Evolutionary conservation across 208 protist genomes (phyloP).

Genomic region (Zelonia costaricensis): DNA sequence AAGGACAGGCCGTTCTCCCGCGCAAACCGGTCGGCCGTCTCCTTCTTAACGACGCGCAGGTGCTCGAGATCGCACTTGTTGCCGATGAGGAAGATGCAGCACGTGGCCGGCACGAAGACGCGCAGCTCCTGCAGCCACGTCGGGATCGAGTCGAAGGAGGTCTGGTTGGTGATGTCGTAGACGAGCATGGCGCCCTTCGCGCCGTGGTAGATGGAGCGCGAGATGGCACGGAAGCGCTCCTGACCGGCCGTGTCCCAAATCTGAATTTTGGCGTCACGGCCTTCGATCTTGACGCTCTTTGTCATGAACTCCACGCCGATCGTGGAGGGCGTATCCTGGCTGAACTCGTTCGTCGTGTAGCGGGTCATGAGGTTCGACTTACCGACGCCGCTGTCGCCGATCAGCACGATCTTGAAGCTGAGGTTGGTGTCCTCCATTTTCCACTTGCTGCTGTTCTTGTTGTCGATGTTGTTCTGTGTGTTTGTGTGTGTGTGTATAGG

Average conservation of each 20-base stretch:
- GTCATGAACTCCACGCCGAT: conserved; percentile 96
- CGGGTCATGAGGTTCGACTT: conserved; percentile 92
- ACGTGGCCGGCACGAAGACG: conserved; percentile 95
- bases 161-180: conserved; percentile 98
- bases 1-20: conserved; percentile 96
- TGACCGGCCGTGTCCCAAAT: conserved; percentile 99
- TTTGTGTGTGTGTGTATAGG: background rate
- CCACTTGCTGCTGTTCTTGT: conserved; percentile 24
- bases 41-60: conserved; percentile 92
- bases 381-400: conserved; percentile 90
- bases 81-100: conserved; percentile 98
- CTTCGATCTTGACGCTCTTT: conserved; percentile 91
- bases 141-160: conserved; percentile 97
- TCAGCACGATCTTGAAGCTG: conserved; percentile 95
- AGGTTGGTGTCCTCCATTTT: conserved; percentile 88
- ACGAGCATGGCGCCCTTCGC: conserved; percentile 99
- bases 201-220: conserved; percentile 96
- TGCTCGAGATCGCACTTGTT: conserved; percentile 98
- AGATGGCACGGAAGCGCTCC: conserved; percentile 99
- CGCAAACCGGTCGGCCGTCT: conserved; percentile 95
- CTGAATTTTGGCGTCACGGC: conserved; percentile 98
- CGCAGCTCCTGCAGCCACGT: conserved; percentile 98
- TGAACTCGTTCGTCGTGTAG: conserved; percentile 90
- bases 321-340: conserved; percentile 86
- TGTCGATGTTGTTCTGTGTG: background rate